Evolutionary conservation across 352 stramenopile species (phyloP), one percentile per base, ranked within the genome.

Genomic region (Globisporangium polare): DNA sequence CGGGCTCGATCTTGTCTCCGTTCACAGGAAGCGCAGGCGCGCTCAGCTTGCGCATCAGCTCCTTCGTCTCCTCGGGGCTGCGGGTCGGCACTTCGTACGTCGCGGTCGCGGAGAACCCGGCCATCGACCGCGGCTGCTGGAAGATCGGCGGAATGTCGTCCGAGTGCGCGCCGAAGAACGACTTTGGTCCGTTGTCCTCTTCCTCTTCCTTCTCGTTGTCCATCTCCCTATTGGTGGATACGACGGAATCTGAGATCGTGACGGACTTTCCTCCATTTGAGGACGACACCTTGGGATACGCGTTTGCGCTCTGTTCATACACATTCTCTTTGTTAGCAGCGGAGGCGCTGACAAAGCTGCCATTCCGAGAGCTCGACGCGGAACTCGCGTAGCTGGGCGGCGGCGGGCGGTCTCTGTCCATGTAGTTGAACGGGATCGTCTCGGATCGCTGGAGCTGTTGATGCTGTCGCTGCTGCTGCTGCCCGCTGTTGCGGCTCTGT

Each of bases 11-110:
- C 35, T 66, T 55, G 53, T 45, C 27, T 31, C 10, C 31, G 26
- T 47, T 5, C 12, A 20, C 18, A 26, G 18, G 27, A 33, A 65
- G 33, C 0, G 22, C 45, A 18, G 33, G 18, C 5, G 52, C 18
- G n/a, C 60, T 66, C 43, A 66, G n/a, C 15, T 66, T 66, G n/a
- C 60, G 60, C 7, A 66, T 53, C 35, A 66, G n/a, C 35, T 61
- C 60, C 33, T 57, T 49, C 20, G 53, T 52, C 54, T 66, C 60
- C 4, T 50, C 45, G 29, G 35, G 13, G 5, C 31, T 66, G 7
- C 60, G 60, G 3, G 31, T 37, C 43, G 60, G 60, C 35, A 66
- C 45, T 51, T 66, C 60, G 53, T 66, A 66, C 53, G 60, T 66
- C 8, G 53, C 45, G 15, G 53, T 52, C 1, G 53, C 31, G 15